Evolutionary conservation across 306 rosid genomes (phyloP), one percentile per base, ranked within the genome.

Genomic region (Prunus mume): DNA sequence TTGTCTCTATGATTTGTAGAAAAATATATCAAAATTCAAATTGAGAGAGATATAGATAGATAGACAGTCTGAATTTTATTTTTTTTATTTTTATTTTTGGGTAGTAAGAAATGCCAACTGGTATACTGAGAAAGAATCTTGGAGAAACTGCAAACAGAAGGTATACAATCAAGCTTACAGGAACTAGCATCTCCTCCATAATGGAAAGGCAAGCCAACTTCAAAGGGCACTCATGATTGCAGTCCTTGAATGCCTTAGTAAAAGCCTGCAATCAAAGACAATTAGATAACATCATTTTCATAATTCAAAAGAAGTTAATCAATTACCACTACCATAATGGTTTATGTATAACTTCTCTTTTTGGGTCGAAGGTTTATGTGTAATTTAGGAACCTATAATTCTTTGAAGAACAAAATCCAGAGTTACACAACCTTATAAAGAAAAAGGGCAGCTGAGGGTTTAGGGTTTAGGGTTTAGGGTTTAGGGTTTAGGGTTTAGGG

Each of bases 121-220:
- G 43, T 30, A 69, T 17, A 69, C 45, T 50, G 24, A 24, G 64
- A 18, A 28, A 15, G 19, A 49, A 28, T 11, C 43, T 34, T 22
- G 5, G 20, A 7, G 30, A 14, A 41, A 5, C 20, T 27, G 32
- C 58, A 49, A 20, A 60, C 47, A 78, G 20, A 24, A 65, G 56
- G 27, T 55, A 78, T 12, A n/a, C 66, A 69, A 25, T 27, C 58
- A 79, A 79, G 80, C 97, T 90, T 85, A 92, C 98, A 71, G 86
- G 87, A 86, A 86, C 75, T 67, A 92, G 81, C 92, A 95, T 84
- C 71, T 90, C 84, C 80, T 90, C 91, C 58, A 90, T 86, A 32
- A 85, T 81, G 73, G 93, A 85, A 75, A 95, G 84, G 77, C 97
- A 92, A 72, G 90, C 87, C 85, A 92, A 67, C 32, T 88, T 95